Base-by-base conservation (phyloP, 2,329 filamentous ascomycete genomes). In the Monilinia aucupariae region DNA sequence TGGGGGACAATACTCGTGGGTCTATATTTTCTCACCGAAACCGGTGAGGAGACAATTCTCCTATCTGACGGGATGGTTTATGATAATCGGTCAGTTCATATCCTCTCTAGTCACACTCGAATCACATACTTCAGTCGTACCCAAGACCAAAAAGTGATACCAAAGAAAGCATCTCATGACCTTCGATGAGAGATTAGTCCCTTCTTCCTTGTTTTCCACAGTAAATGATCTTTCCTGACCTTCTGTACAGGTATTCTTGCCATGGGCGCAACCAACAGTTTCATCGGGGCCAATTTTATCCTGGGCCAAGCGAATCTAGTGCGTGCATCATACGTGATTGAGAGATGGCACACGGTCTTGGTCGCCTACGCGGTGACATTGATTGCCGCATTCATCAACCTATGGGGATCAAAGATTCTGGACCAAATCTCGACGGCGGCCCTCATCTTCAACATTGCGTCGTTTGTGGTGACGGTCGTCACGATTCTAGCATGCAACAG, bases 1-100 rank as follows among this genome's bases (percentile, higher is more conserved):
- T 10, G 80, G 82, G 39, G 80, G 83, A 8, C 81, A 84, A 68
- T 85, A 85, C 68, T 80, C 77, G 0, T 83, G 83, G 82, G 82
- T 84, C 20, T 81, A 81, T 4, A 79, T 83, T 1, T 74, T 85
- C 8, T 80, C 82, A 6, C 82, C 82, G 2, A 77, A 75, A 8
- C 77, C 73, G 27, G 74, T 78, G 50, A 74, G 77, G 10, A 74
- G 78, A 45, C 75, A 76, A 12, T 67, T 79, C 30, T 79, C 77
- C 10, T 80, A 78, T 64, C 69, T 78, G 1, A 78, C 76, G 2
- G 78, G 78, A 10, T 80, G 79, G 78, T 80, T 80, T 64, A 79
- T 80, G 78, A 74, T 79, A 10, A 78, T 76, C 45, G 78, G 78
- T 72, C 45, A 61, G 39, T 59, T 59, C 27, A 58, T 53, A 49